Evolutionary conservation across 2,329 filamentous ascomycete genomes (phyloP), one percentile per base, ranked within the genome.

Genomic region (Rhynchosporium agropyri): DNA sequence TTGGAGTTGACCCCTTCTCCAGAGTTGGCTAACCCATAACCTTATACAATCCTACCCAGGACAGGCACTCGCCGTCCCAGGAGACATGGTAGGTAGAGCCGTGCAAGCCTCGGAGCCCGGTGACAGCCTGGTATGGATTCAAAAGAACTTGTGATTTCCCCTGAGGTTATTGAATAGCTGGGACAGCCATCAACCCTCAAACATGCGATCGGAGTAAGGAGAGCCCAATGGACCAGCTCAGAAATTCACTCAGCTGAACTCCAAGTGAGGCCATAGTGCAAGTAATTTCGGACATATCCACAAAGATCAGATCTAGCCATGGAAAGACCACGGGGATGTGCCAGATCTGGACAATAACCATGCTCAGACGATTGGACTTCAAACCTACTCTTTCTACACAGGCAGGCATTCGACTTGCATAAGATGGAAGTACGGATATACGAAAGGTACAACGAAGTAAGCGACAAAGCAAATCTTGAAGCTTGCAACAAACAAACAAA

Each of bases 131-230:
- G 40, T 40, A 12, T 5, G n/a, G 40, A 12, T 46, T 26, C 54
- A 7, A 36, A 57, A 36, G 5, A n/a, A n/a, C 6, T 45, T 15
- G 42, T n/a, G 42, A 45, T 57, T 46, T 13, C 3, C 42, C 10
- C 54, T 26, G 8, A 40, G 54, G 13, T 46, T 28, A 31, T 40
- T 57, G 38, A 57, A 57, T 40, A 15, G 33, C 51, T 54, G 51
- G 33, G 38, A 28, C 51, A n/a, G 33, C 33, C 33, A 36, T 36
- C 9, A 36, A 36, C 6, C 9, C 33, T 36, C 9, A 5, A 36
- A 36, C 33, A 36, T 36, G 33, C 33, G 33, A 36, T 36, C 9
- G 33, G 33, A 5, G 33, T 36, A 5, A 9, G 9, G 33, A 36
- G 9, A 36, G 6, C 5, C 9, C 33, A 5, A 36, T 6, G 3